A percentile compares a stretch with the other conserved stretches of the same genome.
Conservation (phyloP, 179 eudicot species). For the Camellia oleifera region DNA sequence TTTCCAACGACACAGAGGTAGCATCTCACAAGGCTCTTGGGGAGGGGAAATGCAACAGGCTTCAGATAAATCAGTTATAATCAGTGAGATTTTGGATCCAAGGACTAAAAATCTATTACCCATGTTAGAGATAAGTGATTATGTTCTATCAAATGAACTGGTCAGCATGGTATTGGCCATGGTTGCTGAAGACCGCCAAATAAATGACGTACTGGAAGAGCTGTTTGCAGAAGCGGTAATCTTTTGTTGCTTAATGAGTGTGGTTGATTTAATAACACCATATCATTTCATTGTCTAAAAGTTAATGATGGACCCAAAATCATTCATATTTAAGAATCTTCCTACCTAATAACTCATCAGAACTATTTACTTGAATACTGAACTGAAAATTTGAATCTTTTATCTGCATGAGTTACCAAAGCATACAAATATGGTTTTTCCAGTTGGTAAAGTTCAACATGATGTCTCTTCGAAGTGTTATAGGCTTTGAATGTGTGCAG, state of each 20-base stretch:
- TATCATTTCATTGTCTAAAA: background rate
- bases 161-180: slow-evolving; percentile 97
- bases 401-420: background rate
- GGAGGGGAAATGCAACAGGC: slow-evolving; percentile 90
- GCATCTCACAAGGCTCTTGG: slow-evolving; percentile 76
- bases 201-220: slow-evolving; percentile 86
- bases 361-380: background rate
- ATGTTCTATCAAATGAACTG: slow-evolving; percentile 90
- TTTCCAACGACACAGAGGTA: slow-evolving; percentile 39
- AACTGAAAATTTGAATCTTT: background rate
- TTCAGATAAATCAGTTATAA: slow-evolving; percentile 77
- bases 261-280: background rate
- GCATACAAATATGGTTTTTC: background rate
- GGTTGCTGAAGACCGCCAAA: slow-evolving; percentile 98
- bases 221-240: slow-evolving; percentile 92
- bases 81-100: slow-evolving; percentile 89
- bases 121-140: slow-evolving; percentile 87
- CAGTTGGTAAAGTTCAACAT: background rate
- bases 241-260: background rate
- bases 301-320: background rate
- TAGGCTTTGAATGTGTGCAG: background rate
- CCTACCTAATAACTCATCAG: background rate
- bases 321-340: background rate
- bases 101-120: slow-evolving; percentile 87
- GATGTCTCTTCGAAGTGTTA: background rate